Conservation (phyloP, 2,329 filamentous ascomycete species). For the Colletotrichum neosansevieriae region DNA sequence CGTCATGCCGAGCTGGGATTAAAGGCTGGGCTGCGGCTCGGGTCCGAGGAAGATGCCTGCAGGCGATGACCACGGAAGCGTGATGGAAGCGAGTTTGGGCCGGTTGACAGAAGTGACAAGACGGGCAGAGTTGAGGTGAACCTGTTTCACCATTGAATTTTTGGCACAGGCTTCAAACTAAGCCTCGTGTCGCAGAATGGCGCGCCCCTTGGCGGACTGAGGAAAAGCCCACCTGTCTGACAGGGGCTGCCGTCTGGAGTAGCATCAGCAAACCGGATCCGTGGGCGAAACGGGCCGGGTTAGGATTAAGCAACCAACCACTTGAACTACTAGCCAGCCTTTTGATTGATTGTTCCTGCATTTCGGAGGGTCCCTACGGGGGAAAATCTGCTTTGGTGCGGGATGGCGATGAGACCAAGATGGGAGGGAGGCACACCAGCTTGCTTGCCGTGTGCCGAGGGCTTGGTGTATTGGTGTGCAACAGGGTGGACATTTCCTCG, state of each 20-base stretch:
- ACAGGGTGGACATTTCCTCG: not conserved
- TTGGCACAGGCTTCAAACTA: conserved; percentile 41
- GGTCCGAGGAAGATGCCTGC: conserved; percentile 26
- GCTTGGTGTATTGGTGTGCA: not conserved
- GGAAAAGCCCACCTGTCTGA: not conserved
- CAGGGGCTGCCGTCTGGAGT: conserved; percentile 8
- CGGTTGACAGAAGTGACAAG: conserved; percentile 25
- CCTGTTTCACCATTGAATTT: conserved; percentile 37
- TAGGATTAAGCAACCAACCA: not conserved
- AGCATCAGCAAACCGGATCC: conserved; percentile 13
- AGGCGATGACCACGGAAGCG: not conserved
- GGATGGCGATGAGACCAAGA: conserved; percentile 22
- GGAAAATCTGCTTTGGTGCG: not conserved
- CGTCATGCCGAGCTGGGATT: conserved; percentile 33
- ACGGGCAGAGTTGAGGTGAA: conserved; percentile 37
- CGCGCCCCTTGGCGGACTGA: conserved; percentile 24
- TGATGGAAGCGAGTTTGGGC: conserved; percentile 7
- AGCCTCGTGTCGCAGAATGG: conserved; percentile 38
- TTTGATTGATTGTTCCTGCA: conserved; percentile 12
- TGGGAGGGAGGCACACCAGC: not conserved
- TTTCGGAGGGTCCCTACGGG: not conserved
- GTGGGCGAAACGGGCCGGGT: conserved; percentile 6
- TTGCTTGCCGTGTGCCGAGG: conserved; percentile 28
- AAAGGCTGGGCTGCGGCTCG: conserved; percentile 23
- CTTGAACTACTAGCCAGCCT: conserved; percentile 11